Conservation (phyloP, 2,329 filamentous ascomycete genomes). For the Alternaria panax region DNA sequence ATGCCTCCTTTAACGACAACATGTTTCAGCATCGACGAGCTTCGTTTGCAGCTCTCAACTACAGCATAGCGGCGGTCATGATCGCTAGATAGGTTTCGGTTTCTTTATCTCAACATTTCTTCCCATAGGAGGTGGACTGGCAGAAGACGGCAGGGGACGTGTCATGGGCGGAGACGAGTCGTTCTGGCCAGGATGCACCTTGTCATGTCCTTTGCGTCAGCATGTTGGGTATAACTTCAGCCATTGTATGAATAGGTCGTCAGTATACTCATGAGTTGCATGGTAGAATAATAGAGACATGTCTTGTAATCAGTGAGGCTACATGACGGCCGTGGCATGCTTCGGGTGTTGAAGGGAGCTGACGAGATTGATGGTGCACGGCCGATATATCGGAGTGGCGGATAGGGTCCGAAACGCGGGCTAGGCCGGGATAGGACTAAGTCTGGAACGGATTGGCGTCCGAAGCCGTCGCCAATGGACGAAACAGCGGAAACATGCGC, state of each 20-base stretch:
- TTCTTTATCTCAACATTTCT: constrained; percentile 9
- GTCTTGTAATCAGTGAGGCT: not conserved
- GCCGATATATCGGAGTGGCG: constrained; percentile 4
- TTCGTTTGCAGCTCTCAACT: not conserved
- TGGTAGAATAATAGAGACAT: constrained; percentile 9
- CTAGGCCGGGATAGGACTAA: not conserved
- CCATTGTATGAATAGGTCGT: constrained; percentile 17
- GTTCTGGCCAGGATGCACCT: not conserved
- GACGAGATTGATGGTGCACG: constrained; percentile 1
- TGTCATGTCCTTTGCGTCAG: not conserved
- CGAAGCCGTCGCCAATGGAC: not conserved
- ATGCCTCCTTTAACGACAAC: not conserved
- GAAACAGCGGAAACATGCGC: constrained; percentile 5
- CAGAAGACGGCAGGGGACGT: constrained; percentile 2
- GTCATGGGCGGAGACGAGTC: not conserved
- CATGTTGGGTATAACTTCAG: constrained; percentile 13
- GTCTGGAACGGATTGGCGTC: constrained; percentile 12
- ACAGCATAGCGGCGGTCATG: not conserved
- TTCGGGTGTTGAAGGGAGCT: not conserved
- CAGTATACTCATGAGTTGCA: constrained; percentile 13
- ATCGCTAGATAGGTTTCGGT: not conserved
- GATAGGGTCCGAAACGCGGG: not conserved
- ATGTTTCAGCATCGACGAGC: not conserved
- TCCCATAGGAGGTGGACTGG: constrained; percentile 3
- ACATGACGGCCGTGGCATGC: not conserved